A percentile compares a stretch with the other conserved stretches of the same genome.
phyloP scores from a whole-genome alignment of 2,329 filamentous ascomycete genomes.

The Cladosporium sp. region DNA sequence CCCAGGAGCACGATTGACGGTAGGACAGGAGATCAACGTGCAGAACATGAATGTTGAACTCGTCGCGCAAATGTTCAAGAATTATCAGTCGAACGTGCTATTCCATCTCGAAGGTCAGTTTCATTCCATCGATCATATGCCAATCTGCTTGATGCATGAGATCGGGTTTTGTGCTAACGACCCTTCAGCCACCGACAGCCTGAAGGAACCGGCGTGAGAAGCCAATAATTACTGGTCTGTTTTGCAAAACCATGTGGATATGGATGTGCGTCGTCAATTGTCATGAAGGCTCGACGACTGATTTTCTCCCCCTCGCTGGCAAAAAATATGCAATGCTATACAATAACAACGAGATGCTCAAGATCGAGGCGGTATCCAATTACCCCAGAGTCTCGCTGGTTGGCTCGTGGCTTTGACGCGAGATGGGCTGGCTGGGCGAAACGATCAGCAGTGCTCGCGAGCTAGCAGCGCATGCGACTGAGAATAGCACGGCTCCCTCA shows the following conservation, averaged over 20 bases:
- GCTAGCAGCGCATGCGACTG: not conserved
- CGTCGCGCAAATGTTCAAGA: conserved; percentile 99
- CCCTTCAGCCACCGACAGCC: conserved; percentile 68
- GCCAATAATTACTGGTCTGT: not conserved
- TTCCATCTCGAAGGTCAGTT: conserved; percentile 93
- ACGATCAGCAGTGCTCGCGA: conserved; percentile 3
- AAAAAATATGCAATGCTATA: too few relatives aligned
- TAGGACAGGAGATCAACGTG: conserved; percentile 84
- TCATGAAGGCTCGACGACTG: too few relatives aligned
- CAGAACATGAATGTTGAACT: conserved; percentile 99
- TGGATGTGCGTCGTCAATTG: too few relatives aligned
- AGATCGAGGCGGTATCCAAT: too few relatives aligned
- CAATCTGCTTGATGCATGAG: not conserved
- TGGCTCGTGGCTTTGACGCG: not conserved
- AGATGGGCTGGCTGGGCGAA: not conserved
- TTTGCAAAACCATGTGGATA: too few relatives aligned
- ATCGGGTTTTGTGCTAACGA: not conserved
- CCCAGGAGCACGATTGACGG: not conserved
- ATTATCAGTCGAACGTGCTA: conserved; percentile 95
- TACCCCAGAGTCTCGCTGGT: not conserved
- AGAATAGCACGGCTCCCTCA: not conserved
- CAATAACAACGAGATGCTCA: too few relatives aligned
- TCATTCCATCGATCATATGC: not conserved
- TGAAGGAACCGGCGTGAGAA: conserved; percentile 55
- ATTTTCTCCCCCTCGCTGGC: too few relatives aligned